Evolutionary conservation across 768 basidiomycete genomes (phyloP), one percentile per base, ranked within the genome.

Genomic region (Candolleomyces eurysporus): DNA sequence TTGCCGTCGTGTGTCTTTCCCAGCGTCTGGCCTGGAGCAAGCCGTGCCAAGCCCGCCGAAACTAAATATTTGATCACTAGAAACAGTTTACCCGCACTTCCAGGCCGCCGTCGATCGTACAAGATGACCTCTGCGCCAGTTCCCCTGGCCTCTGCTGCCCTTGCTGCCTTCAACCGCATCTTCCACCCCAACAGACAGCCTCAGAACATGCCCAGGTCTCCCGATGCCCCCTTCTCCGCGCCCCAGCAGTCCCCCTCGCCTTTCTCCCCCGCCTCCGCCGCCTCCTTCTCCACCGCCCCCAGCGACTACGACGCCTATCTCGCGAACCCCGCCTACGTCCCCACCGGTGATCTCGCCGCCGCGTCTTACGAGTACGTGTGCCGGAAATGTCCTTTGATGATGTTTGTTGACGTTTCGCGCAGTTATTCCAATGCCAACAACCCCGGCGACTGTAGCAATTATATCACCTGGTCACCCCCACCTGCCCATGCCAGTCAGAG

Each of bases 381-480:
- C 36, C 36, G 36, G 11, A 11, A 2, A 5, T 36, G 36, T 36
- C 36, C 36, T 36, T 36, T 36, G 36, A 7, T 36, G 36, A 7
- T 36, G 36, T 36, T 36, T 36, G 36, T 11, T 36, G 8, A 36
- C 36, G 36, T 36, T 36, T 11, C 36, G 36, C 36, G 36, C 36
- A 36, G 36, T 5, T 36, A 36, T 11, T 36, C 36, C 36, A 36
- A 5, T 36, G 36, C 36, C 36, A 36, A 7, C 36, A 36, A 7
- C 36, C 6, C 36, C 36, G 36, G 36, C 11, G 36, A 36, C 36
- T 36, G 36, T 5, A 60, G 42, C 61, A 61, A 32, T 55, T 64
- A 43, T 61, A 56, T 22, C 65, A 62, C 26, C 66, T 67, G 42
- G 30, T 62, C 30, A 43, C 64, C 13, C 62, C 59, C 49, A 60